Evolutionary conservation across 1,284 basidiomycete species (phyloP).

Genomic region (Boletus subluridellus): DNA sequence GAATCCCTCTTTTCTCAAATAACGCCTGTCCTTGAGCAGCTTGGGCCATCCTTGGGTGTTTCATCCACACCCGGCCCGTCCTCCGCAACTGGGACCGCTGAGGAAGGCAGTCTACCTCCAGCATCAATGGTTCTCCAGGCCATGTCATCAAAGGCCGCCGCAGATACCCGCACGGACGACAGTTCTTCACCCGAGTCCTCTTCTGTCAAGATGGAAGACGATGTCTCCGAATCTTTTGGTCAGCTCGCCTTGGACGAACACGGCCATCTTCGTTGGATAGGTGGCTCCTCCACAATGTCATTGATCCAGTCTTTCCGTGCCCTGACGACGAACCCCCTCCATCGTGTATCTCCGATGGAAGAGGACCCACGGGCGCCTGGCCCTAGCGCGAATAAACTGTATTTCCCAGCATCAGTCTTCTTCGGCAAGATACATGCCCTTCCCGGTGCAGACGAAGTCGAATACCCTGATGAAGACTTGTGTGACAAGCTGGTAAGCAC

Average conservation of each 20-base stretch:
- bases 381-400: constrained; percentile 75
- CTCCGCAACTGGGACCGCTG: constrained; percentile 31
- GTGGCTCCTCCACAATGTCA: constrained; percentile 86
- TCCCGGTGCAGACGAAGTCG: constrained; percentile 80
- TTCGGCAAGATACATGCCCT: constrained; percentile 83
- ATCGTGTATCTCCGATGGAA: constrained; percentile 76
- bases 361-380: constrained; percentile 73
- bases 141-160: constrained; percentile 41
- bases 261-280: constrained; percentile 89
- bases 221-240: constrained; percentile 77
- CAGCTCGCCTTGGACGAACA: constrained; percentile 86
- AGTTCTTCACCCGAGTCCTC: constrained; percentile 40
- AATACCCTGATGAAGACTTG: constrained; percentile 77
- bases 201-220: constrained; percentile 62
- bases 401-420: constrained; percentile 84
- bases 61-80: constrained; percentile 31
- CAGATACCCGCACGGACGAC: constrained; percentile 30
- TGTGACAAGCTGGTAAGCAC: constrained; percentile 68
- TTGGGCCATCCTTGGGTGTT: constrained; percentile 51
- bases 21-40: constrained; percentile 69
- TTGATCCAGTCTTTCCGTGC: constrained; percentile 84
- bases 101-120: constrained; percentile 33
- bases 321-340: constrained; percentile 67
- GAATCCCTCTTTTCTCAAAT: constrained; percentile 75
- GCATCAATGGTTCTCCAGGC: constrained; percentile 42